Conservation (phyloP, 2,329 filamentous ascomycete genomes). For the Microcyclospora pomicola region DNA sequence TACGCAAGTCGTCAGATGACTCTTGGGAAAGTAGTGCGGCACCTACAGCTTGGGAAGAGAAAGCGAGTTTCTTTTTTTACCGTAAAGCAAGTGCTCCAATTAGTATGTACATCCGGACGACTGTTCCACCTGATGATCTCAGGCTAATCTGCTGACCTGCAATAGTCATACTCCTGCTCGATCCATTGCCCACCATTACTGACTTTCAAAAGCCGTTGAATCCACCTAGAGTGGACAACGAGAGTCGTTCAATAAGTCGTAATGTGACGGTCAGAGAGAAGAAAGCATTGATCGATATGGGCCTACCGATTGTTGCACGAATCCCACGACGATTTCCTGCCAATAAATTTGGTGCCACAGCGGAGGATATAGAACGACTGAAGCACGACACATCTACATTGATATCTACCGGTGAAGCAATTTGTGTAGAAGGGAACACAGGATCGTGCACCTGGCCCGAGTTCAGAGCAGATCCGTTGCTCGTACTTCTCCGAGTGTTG, state of each 20-base stretch:
- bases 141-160: no score
- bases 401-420: no score
- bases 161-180: constrained; percentile 6
- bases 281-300: no score
- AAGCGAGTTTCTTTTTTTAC: constrained; percentile 3
- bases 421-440: no score
- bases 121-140: no score
- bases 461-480: constrained; percentile 1
- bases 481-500: constrained; percentile 2
- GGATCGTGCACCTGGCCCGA: neutral
- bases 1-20: neutral
- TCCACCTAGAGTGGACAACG: neutral
- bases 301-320: no score
- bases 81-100: constrained; percentile 1
- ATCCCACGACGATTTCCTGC: no score
- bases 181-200: constrained; percentile 6
- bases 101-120: neutral
- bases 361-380: no score
- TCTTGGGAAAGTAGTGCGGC: neutral
- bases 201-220: neutral
- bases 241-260: no score
- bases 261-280: no score
- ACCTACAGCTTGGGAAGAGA: constrained; percentile 7
- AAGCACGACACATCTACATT: no score
- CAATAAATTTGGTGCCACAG: no score